A percentile compares a stretch with the other conserved stretches of the same genome.
Evolutionary conservation across 1,284 basidiomycete species (phyloP).

Genomic region (Exobasidium rhododendri): DNA sequence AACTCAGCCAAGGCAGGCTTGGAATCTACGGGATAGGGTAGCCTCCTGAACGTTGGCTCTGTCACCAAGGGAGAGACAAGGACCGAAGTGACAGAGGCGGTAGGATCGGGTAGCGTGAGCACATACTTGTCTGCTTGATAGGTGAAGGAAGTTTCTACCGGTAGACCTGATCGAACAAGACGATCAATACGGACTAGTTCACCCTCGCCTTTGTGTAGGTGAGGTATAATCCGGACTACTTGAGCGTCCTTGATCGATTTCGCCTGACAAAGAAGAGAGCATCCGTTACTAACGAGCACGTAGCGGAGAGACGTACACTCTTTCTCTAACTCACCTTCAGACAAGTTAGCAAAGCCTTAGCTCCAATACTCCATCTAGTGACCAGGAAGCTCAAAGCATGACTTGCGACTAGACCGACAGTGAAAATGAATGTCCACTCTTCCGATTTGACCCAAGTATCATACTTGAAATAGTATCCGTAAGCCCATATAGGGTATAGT

Average conservation of each 20-base stretch:
- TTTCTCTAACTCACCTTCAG: conserved; percentile 47
- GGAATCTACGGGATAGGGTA: conserved; percentile 83
- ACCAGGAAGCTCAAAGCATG: conserved; percentile 90
- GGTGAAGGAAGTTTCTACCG: conserved; percentile 75
- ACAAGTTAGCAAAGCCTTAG: conserved; percentile 62
- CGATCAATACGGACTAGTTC: conserved; percentile 79
- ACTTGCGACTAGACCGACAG: conserved; percentile 74
- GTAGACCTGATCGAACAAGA: conserved; percentile 47
- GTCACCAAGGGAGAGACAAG: conserved; percentile 48
- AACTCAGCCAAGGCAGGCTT: conserved; percentile 72
- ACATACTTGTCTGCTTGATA: conserved; percentile 96
- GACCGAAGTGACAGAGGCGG: conserved; percentile 42
- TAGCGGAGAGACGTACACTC: conserved; percentile 10
- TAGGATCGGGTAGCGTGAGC: conserved; percentile 59
- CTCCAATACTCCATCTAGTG: conserved; percentile 82
- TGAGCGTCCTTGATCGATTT: conserved; percentile 69
- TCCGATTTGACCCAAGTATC: conserved; percentile 64
- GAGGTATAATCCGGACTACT: conserved; percentile 78
- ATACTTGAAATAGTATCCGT: conserved; percentile 84
- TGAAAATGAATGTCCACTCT: conserved; percentile 77
- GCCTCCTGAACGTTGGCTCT: conserved; percentile 70
- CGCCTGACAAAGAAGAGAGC: conserved; percentile 57
- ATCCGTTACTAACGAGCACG: conserved; percentile 13
- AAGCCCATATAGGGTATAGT: conserved; percentile 83
- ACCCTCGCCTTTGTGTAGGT: conserved; percentile 80